Conservation (phyloP, 2,329 filamentous ascomycete genomes). For the Trichoderma citrinoviride region DNA sequence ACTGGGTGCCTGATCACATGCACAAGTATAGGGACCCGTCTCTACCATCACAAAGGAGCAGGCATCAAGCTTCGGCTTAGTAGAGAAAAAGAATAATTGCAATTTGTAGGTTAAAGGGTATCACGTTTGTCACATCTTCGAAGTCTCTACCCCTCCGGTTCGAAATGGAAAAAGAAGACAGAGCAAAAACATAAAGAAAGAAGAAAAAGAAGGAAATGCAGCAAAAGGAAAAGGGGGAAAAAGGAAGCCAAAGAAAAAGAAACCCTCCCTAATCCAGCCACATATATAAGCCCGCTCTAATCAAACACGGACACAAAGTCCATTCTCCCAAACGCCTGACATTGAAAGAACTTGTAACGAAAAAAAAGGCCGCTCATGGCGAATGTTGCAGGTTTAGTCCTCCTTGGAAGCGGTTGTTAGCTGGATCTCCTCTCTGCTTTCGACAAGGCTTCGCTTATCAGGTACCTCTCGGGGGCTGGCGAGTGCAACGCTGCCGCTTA, state of each 20-base stretch:
- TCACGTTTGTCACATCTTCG: slow-evolving; percentile 29
- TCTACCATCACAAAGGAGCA: no score
- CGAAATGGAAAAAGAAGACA: neutral
- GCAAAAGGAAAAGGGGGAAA: neutral
- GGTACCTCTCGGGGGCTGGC: slow-evolving; percentile 53
- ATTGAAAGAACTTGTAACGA: slow-evolving; percentile 11
- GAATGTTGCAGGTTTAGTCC: slow-evolving; percentile 17
- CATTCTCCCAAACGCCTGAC: neutral
- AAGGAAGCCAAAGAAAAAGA: neutral
- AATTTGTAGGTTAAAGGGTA: slow-evolving; percentile 29
- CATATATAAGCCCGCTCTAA: slow-evolving; percentile 15
- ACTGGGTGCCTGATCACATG: no score
- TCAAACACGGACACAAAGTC: neutral
- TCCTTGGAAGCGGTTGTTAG: slow-evolving; percentile 23
- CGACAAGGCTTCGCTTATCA: slow-evolving; percentile 36
- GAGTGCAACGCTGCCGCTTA: slow-evolving; percentile 71
- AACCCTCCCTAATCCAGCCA: neutral
- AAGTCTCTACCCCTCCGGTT: slow-evolving; percentile 19
- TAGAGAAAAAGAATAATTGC: slow-evolving; percentile 4
- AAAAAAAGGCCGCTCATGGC: neutral
- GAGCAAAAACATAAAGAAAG: neutral
- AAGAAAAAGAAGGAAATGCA: neutral
- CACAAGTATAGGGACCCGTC: no score
- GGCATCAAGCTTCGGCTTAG: no score
- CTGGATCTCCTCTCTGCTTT: slow-evolving; percentile 31